phyloP scores from a whole-genome alignment of 2,329 filamentous ascomycete genomes.

The Fusarium staphyleae region DNA sequence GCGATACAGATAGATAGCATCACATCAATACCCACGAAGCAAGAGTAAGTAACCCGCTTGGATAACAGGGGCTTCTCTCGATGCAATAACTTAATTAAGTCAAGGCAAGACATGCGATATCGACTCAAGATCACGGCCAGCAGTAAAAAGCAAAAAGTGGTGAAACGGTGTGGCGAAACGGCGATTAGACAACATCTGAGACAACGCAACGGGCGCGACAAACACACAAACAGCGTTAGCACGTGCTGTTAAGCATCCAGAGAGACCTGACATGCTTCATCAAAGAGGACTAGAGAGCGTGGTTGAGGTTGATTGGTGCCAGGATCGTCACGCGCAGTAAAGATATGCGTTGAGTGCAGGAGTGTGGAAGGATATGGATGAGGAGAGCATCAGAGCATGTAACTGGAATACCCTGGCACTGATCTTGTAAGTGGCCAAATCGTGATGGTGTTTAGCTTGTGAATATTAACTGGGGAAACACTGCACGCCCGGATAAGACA shows the following conservation, averaged over 20 bases:
- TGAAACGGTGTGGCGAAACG: neutral
- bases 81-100: no score
- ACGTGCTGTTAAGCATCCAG: neutral
- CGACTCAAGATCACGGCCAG: neutral
- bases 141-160: neutral
- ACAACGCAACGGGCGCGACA: neutral
- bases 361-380: slow-evolving; percentile 4
- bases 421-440: neutral
- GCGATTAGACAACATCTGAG: neutral
- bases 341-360: slow-evolving; percentile 3
- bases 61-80: no score
- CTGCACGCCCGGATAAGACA: no score
- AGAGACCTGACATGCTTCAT: neutral
- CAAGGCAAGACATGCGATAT: neutral
- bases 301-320: slow-evolving; percentile 29
- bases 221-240: neutral
- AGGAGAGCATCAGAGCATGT: neutral
- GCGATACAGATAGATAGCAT: no score
- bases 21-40: no score
- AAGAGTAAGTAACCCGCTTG: no score
- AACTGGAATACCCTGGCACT: neutral
- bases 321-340: slow-evolving; percentile 13
- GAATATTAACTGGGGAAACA: no score
- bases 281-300: slow-evolving; percentile 2
- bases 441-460: slow-evolving; percentile 4